These are phyloP conservation scores for Cladorrhinum samala DNA, from an alignment of 495 filamentous ascomycete species.

Conservation along the genomic window DNA sequence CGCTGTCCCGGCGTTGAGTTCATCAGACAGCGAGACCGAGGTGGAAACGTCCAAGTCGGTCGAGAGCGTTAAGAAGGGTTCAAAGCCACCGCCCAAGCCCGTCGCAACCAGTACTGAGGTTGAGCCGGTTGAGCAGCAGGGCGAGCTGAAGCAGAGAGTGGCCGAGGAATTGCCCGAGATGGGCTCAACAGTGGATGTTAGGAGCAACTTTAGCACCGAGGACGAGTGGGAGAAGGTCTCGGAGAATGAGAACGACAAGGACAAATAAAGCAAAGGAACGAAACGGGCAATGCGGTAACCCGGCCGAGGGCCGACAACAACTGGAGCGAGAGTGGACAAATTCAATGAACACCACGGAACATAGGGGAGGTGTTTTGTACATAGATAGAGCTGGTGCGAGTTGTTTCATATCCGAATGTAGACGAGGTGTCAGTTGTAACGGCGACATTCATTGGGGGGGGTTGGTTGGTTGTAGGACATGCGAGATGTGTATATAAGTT, in stretches of 20 bases:
- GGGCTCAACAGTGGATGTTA: constrained; percentile 27
- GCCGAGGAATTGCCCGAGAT: constrained; percentile 8
- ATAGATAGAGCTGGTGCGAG: not conserved
- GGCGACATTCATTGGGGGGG: not conserved
- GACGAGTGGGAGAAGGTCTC: constrained; percentile 57
- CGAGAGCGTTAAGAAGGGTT: constrained; percentile 18
- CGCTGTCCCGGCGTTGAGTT: constrained; percentile 18
- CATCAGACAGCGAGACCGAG: constrained; percentile 46
- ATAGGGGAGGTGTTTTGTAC: not conserved
- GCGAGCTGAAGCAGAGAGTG: constrained; percentile 37
- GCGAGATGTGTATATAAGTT: too few species aligned
- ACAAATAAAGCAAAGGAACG: constrained; percentile 24
- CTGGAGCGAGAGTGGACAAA: not conserved
- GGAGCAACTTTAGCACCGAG: constrained; percentile 48
- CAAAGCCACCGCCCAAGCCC: constrained; percentile 15
- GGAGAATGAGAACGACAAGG: constrained; percentile 52
- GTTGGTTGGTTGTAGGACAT: not conserved
- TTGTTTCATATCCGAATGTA: too few species aligned
- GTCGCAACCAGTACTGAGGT: constrained; percentile 30
- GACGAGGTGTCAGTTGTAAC: too few species aligned
- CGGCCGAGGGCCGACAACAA: not conserved
- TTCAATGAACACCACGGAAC: not conserved
- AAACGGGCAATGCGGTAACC: too few species aligned
- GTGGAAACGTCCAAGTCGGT: constrained; percentile 36
- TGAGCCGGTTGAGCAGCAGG: constrained; percentile 30